phyloP scores from a whole-genome alignment of 768 basidiomycete species.

The Boletus subparvulus region DNA sequence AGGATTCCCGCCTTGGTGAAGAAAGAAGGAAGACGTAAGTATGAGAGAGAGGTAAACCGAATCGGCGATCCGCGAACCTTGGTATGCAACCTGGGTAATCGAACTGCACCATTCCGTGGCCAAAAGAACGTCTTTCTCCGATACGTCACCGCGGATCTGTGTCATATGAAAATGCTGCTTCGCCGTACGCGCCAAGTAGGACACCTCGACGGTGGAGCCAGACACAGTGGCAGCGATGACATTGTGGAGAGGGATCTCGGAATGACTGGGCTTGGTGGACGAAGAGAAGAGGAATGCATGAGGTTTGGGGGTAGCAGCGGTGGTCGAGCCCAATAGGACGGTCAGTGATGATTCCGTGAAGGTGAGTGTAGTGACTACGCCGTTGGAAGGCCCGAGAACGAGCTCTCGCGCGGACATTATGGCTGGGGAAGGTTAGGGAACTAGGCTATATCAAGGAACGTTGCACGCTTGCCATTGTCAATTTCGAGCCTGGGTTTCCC shows the following conservation, averaged over 20 bases:
- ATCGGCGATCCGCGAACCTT: constrained; percentile 37
- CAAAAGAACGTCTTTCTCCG: constrained; percentile 32
- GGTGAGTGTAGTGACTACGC: constrained; percentile 21
- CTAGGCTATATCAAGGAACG: no score
- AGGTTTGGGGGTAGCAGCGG: not conserved
- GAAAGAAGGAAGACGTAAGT: constrained; percentile 2
- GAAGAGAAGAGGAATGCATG: constrained; percentile 14
- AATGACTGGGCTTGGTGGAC: constrained; percentile 4
- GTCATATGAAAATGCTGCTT: constrained; percentile 39
- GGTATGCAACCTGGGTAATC: constrained; percentile 60
- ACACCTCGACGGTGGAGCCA: constrained; percentile 43
- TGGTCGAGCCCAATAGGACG: constrained; percentile 22
- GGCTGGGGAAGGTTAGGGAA: not conserved
- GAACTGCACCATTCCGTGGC: constrained; percentile 53
- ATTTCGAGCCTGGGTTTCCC: no score
- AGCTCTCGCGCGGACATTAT: constrained; percentile 23
- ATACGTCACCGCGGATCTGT: constrained; percentile 43
- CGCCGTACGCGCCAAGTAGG: constrained; percentile 49
- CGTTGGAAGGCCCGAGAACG: constrained; percentile 16
- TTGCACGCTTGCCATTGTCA: no score
- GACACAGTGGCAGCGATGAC: constrained; percentile 53
- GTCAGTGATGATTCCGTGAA: constrained; percentile 29
- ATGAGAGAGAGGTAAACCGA: not conserved
- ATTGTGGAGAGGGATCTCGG: constrained; percentile 43
- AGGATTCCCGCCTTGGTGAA: constrained; percentile 48